Conservation (phyloP, 345 rosid genomes). For the Stellera chamaejasme region DNA sequence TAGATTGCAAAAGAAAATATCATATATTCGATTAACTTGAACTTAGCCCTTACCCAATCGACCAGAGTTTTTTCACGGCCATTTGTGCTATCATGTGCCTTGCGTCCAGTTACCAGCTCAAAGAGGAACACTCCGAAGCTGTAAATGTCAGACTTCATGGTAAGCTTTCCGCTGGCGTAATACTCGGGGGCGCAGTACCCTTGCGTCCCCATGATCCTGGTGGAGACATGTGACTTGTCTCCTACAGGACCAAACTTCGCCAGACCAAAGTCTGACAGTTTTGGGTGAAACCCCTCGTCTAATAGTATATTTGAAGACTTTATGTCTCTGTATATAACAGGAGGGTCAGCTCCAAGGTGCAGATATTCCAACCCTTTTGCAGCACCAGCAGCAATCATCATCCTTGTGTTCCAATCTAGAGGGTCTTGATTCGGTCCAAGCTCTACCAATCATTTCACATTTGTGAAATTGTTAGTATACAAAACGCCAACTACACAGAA, state of each 20-base stretch:
- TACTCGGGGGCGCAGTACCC: constrained; percentile 85
- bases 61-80: constrained; percentile 29
- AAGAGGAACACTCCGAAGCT: constrained; percentile 62
- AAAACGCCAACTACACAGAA: too few relatives aligned
- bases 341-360: constrained; percentile 42
- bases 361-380: constrained; percentile 58
- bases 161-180: constrained; percentile 41
- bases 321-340: constrained; percentile 60
- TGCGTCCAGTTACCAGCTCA: constrained; percentile 60
- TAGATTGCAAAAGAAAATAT: too few relatives aligned
- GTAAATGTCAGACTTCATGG: constrained; percentile 54
- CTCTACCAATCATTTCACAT: constrained; percentile 20
- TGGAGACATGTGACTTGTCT: constrained; percentile 52
- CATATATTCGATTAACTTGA: neutral
- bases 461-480: too few relatives aligned
- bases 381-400: constrained; percentile 49
- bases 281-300: constrained; percentile 36
- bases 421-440: constrained; percentile 23
- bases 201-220: constrained; percentile 63
- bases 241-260: constrained; percentile 62
- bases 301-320: constrained; percentile 55
- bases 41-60: constrained; percentile 40
- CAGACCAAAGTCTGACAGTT: constrained; percentile 71
- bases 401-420: constrained; percentile 58
- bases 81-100: constrained; percentile 25